Conservation (phyloP, 768 basidiomycete species). For the Tricholoma matsutake region DNA sequence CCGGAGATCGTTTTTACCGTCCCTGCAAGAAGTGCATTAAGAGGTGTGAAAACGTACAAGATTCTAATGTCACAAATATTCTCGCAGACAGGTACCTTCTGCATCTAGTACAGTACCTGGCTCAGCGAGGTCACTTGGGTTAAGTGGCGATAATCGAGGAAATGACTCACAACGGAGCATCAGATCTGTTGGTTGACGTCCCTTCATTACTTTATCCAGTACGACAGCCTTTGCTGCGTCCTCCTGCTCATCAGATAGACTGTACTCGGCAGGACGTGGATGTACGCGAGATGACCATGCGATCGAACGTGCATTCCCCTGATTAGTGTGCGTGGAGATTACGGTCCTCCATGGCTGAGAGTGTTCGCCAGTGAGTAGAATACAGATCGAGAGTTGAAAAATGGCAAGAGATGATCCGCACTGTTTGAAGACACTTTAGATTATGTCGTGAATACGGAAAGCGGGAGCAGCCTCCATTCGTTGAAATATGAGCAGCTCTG, state of each 20-base stretch:
- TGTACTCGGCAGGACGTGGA: slow-evolving; percentile 27
- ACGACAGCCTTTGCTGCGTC: slow-evolving; percentile 71
- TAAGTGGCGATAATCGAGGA: slow-evolving; percentile 8
- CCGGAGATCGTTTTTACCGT: slow-evolving; percentile 86
- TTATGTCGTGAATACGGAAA: neutral
- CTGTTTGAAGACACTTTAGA: neutral
- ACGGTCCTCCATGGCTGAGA: neutral
- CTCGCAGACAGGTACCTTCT: slow-evolving; percentile 49
- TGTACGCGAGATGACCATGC: slow-evolving; percentile 34
- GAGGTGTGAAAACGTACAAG: neutral
- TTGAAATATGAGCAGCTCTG: slow-evolving; percentile 4
- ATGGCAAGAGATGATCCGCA: neutral
- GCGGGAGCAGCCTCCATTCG: neutral
- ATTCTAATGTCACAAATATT: neutral
- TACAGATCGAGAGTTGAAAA: neutral
- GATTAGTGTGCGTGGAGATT: neutral
- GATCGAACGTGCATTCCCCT: slow-evolving; percentile 17
- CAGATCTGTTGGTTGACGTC: slow-evolving; percentile 83
- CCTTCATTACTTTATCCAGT: slow-evolving; percentile 82
- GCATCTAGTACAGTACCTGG: slow-evolving; percentile 85
- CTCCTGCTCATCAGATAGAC: slow-evolving; percentile 49
- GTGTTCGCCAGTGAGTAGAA: neutral
- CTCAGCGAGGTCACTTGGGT: slow-evolving; percentile 9
- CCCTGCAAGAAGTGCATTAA: slow-evolving; percentile 41
- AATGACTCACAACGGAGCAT: slow-evolving; percentile 80